These are phyloP conservation scores for Teratosphaeria nubilosa DNA, from an alignment of 2,329 filamentous ascomycete genomes.

Conservation along the genomic window DNA sequence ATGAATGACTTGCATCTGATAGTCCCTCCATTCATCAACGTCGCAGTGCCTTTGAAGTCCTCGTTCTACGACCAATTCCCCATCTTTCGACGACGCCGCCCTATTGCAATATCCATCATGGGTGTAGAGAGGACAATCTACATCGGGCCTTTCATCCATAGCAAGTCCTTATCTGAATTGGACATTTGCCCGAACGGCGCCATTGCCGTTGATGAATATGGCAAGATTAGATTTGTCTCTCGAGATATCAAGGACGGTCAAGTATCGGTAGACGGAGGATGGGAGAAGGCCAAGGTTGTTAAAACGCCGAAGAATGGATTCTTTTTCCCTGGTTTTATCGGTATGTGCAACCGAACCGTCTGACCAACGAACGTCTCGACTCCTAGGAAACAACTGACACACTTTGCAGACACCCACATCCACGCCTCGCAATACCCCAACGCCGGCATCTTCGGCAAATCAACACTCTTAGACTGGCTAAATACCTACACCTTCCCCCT, in stretches of 20 bases:
- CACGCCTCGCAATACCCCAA: constrained; percentile 96
- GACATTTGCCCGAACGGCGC: constrained; percentile 38
- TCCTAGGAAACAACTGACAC: neutral
- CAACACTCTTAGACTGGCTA: constrained; percentile 87
- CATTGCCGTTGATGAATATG: constrained; percentile 43
- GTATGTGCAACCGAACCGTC: constrained; percentile 30
- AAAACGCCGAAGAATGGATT: constrained; percentile 48
- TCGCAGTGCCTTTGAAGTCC: neutral
- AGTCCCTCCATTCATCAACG: neutral
- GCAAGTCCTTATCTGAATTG: constrained; percentile 36
- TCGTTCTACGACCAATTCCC: neutral
- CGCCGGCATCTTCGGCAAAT: constrained; percentile 83
- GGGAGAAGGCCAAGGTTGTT: constrained; percentile 33
- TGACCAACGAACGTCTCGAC: neutral
- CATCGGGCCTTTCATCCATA: constrained; percentile 53
- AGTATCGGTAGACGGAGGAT: constrained; percentile 21
- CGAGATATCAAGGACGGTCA: constrained; percentile 21
- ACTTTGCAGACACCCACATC: constrained; percentile 70
- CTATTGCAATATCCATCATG: constrained; percentile 1
- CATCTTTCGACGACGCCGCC: neutral
- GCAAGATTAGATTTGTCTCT: constrained; percentile 41
- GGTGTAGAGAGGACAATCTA: constrained; percentile 37
- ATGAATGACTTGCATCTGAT: neutral
- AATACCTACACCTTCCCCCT: constrained; percentile 91
- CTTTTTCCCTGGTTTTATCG: constrained; percentile 77